These are phyloP conservation scores for Candida easanensis DNA, from an alignment of 805 yeast species.

Conservation along the genomic window DNA sequence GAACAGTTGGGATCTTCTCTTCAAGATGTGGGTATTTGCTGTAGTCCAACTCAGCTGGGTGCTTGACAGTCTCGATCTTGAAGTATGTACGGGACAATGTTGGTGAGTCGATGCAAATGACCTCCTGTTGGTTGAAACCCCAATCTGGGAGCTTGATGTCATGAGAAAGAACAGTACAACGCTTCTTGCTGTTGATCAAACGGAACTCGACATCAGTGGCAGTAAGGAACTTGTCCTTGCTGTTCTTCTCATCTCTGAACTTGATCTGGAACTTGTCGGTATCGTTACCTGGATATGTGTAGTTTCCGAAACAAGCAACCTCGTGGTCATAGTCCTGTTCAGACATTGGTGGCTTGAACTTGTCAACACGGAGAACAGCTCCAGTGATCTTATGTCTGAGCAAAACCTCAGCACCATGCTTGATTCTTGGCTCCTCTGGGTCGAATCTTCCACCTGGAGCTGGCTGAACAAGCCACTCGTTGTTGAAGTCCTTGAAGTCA, in stretches of 20 bases:
- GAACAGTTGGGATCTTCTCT: conserved; percentile 5
- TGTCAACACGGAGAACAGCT: conserved; percentile 65
- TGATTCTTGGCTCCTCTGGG: conserved; percentile 32
- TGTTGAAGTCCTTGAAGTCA: conserved; percentile 56
- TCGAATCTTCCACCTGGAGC: conserved; percentile 19
- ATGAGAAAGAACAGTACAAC: conserved; percentile 76
- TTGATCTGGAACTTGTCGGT: conserved; percentile 70
- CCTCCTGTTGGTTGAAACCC: conserved; percentile 87
- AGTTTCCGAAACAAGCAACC: conserved; percentile 69
- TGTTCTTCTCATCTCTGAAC: conserved; percentile 32
- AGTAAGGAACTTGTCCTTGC: conserved; percentile 29
- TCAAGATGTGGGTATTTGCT: conserved; percentile 12
- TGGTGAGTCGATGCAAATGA: conserved; percentile 78
- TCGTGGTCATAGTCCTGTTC: conserved; percentile 89
- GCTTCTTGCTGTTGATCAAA: conserved; percentile 60
- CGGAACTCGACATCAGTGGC: conserved; percentile 64
- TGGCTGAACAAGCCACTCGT: conserved; percentile 70
- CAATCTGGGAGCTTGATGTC: conserved; percentile 72
- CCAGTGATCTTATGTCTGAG: conserved; percentile 71
- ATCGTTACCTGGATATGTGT: conserved; percentile 59
- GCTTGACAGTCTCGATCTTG: conserved; percentile 62
- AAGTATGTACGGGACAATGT: conserved; percentile 65
- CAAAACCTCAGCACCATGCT: conserved; percentile 44
- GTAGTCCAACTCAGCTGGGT: conserved; percentile 26
- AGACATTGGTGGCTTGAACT: conserved; percentile 77